Base-by-base conservation (phyloP, 2,329 filamentous ascomycete genomes). In the Colletotrichum destructivum region DNA sequence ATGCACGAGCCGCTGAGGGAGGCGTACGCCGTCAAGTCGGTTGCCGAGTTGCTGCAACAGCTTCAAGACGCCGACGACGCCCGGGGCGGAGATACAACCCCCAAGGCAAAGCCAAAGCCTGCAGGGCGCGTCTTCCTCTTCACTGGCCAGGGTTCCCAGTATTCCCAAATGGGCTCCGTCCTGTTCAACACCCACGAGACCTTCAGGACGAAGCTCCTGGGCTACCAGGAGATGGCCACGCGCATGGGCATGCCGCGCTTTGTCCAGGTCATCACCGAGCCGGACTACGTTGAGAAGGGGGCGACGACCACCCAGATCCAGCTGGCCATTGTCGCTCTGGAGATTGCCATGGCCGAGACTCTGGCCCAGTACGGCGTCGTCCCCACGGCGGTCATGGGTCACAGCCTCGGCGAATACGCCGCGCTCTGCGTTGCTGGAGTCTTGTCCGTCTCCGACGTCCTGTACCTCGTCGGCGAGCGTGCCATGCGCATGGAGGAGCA, bases 371-470 rank as follows among this genome's bases (percentile, higher is more conserved):
- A 81, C 71, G 82, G 82, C 1, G 73, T 88, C 16, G 74, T 73
- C 8, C 85, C 86, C 9, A 80, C 83, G 46, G 84, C 80, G 1
- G 84, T 87, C 4, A 74, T 87, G 4, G 86, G 86, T 5, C 85
- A 87, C 72, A 91, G 89, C 74, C 82, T 92, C 21, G 89, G 89
- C 56, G 89, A 91, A 77, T 91, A 90, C 76, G 89, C 89, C 31
- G 90, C 90, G 31, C 84, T 92, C 0, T 82, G 89, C 66, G 85
- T 88, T 13, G 88, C 90, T 55, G 90, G 89, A 31, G 89, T 92
- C 7, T 21, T 71, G 6, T 61, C 57, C 35, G 64, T 49, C 31
- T 49, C 51, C 35, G 72, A 73, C 46, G 56, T 59, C 3, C 49
- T 73, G 8, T 69, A 62, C 35, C 49, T 73, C 1, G 64, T 66